Conservation (phyloP, 1,284 basidiomycete genomes). For the Ganoderma sinense region DNA sequence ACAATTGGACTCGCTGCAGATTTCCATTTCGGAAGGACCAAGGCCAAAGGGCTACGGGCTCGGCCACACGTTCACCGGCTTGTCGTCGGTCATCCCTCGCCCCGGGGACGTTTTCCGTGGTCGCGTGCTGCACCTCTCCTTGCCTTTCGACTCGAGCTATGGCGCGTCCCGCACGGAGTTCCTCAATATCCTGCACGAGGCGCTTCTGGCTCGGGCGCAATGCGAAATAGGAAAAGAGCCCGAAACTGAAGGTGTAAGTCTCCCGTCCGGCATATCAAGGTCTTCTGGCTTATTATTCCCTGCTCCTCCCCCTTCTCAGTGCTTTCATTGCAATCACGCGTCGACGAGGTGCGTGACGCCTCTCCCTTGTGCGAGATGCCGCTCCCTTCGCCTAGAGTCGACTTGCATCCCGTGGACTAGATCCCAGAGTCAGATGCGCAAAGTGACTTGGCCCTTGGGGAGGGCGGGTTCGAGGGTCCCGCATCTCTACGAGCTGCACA, state of each 20-base stretch:
- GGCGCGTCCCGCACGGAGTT: background rate
- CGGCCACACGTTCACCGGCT: background rate
- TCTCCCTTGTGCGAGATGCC: background rate
- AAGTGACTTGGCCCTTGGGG: background rate
- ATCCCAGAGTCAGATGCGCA: background rate
- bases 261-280: background rate
- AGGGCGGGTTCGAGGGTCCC: background rate
- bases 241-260: background rate
- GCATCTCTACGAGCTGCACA: background rate
- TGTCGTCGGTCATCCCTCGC: background rate
- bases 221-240: background rate
- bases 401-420: background rate
- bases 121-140: background rate
- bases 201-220: background rate
- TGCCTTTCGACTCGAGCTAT: background rate
- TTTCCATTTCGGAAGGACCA: background rate
- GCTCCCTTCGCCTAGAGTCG: background rate
- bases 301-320: background rate
- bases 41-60: background rate
- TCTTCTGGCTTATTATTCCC: background rate
- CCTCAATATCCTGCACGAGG: background rate
- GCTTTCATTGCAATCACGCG: background rate
- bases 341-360: background rate
- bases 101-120: background rate
- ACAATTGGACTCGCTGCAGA: background rate